Evolutionary conservation across 371 early-diverging fungal species (phyloP), one percentile per base, ranked within the genome.

Genomic region (Mucor plumbeus): DNA sequence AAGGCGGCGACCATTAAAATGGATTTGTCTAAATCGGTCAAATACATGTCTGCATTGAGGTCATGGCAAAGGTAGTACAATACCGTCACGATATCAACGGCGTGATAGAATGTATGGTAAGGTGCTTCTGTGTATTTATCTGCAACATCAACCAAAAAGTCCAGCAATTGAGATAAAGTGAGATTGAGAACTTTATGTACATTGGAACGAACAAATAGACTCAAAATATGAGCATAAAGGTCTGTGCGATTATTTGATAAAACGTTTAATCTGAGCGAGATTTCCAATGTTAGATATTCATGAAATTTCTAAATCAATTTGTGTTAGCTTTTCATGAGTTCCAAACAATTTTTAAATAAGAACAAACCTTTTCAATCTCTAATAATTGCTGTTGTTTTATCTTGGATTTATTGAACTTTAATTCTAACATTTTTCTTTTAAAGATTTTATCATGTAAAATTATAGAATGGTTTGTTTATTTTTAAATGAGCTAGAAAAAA

Each of bases 71-170:
- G 81, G 64, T 91, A 90, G 72, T 88, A 92, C 33, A 94, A 77
- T 69, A 94, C 88, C 35, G 87, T 88, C 34, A 91, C 88, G 11
- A 96, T 94, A 80, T 96, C 97, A 6, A 89, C 89, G n/a, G 94
- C 94, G 67, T 95, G 97, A 78, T 89, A 86, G 69, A 95, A 94
- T 6, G 91, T 91, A 74, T 96, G 96, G 72, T 96, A 96, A 3
- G 94, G 92, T 39, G 90, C 90, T 17, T 84, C 73, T 7, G 80
- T 76, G 70, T 95, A 94, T 38, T 90, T 87, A 15, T 79, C 72
- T 55, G 91, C 90, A 17, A 95, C 90, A 67, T 92, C 94, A 31
- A 92, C 72, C 33, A 91, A 83, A 62, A 94, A 94, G 60, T 93
- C 92, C n/a, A 95, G 79, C 59, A 94, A 57, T 53, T 86, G 85